phyloP scores from a whole-genome alignment of 495 filamentous ascomycete species.

The Venustampulla echinocandica region DNA sequence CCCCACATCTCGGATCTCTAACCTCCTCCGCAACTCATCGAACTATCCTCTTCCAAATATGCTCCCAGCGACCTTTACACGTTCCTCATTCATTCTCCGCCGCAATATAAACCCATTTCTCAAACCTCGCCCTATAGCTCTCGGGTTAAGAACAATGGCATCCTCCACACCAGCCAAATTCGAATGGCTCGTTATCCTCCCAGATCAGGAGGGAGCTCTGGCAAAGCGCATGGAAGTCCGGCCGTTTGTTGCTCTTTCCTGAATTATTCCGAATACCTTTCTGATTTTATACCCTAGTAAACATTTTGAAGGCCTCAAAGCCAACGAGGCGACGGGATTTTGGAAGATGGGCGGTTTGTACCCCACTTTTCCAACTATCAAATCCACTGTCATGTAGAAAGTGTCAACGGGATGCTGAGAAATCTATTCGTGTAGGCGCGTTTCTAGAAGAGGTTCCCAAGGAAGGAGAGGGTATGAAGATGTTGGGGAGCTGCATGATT shows the following conservation, averaged over 20 bases:
- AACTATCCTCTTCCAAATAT: not conserved
- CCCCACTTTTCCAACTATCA: not conserved
- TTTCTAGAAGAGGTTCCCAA: slow-evolving; percentile 58
- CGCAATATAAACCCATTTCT: not conserved
- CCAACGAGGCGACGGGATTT: slow-evolving; percentile 35
- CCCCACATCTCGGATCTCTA: not conserved
- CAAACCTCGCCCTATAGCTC: not conserved
- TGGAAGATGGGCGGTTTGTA: slow-evolving; percentile 49
- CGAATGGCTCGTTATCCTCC: slow-evolving; percentile 82
- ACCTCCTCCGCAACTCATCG: not conserved
- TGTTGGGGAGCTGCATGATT: slow-evolving; percentile 64
- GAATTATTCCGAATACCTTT: not conserved
- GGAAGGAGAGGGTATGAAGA: slow-evolving; percentile 52
- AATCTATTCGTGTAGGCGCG: slow-evolving; percentile 42
- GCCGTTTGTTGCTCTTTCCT: slow-evolving; percentile 41
- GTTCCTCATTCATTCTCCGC: not conserved
- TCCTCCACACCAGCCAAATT: slow-evolving; percentile 39
- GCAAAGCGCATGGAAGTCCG: slow-evolving; percentile 64
- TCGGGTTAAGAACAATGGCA: slow-evolving; percentile 30
- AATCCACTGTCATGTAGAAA: not conserved
- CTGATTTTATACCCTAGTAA: slow-evolving; percentile 29
- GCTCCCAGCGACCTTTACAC: not conserved
- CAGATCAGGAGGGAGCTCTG: slow-evolving; percentile 61
- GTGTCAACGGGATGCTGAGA: not conserved
- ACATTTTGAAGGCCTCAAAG: slow-evolving; percentile 46